Percentiles rank a stretch among this genome's conserved stretches.
phyloP scores from a whole-genome alignment of 805 yeast genomes.

The Groenewaldozyma tartarivorans region DNA sequence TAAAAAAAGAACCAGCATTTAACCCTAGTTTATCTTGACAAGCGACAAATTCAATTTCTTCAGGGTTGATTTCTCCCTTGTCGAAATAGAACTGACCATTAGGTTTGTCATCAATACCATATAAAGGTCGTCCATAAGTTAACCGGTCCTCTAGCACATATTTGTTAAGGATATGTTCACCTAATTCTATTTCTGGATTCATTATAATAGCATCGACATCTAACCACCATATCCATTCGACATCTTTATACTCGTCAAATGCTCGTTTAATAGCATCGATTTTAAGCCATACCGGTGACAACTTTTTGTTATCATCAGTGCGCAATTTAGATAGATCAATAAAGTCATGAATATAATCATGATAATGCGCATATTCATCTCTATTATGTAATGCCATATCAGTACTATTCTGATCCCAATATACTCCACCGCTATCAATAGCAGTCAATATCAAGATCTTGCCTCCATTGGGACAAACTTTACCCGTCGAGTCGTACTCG shows the following conservation, averaged over 20 bases:
- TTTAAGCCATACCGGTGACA: constrained; percentile 24
- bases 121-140: constrained; percentile 16
- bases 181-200: constrained; percentile 23
- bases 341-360: constrained; percentile 25
- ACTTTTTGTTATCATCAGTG: constrained; percentile 4
- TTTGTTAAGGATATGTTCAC: constrained; percentile 21
- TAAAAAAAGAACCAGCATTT: constrained; percentile 26
- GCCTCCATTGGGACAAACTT: background rate
- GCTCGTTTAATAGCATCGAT: constrained; percentile 25
- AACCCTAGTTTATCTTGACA: constrained; percentile 22
- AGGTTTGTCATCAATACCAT: constrained; percentile 10
- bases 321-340: constrained; percentile 18
- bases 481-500: too few relatives aligned
- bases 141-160: constrained; percentile 18
- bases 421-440: background rate
- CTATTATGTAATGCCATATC: constrained; percentile 19
- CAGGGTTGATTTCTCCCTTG: constrained; percentile 12
- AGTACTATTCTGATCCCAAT: background rate
- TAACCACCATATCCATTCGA: constrained; percentile 32
- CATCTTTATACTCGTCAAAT: constrained; percentile 23
- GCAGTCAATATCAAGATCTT: background rate
- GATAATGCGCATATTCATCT: constrained; percentile 22
- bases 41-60: constrained; percentile 19
- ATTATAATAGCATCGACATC: constrained; percentile 27
- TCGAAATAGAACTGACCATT: constrained; percentile 5